A percentile compares a stretch with the other conserved stretches of the same genome.
phyloP scores from a whole-genome alignment of 2,329 filamentous ascomycete genomes.

The Cladosporium sp. region DNA sequence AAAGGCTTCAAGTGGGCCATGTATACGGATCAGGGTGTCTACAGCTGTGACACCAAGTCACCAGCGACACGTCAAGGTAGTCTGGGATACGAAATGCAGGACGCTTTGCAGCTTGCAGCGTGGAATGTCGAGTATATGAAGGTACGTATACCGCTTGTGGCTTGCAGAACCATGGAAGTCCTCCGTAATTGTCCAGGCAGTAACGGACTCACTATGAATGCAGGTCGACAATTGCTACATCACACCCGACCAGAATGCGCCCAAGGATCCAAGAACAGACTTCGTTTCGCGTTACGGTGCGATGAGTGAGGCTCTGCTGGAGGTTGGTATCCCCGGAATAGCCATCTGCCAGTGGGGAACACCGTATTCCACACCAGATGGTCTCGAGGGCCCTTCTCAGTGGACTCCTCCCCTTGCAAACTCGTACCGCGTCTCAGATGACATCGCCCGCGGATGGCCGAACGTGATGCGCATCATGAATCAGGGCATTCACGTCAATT shows the following conservation, averaged over 20 bases:
- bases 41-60: conserved; percentile 26
- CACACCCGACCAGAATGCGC: conserved; percentile 19
- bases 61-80: conserved; percentile 30
- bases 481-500: conserved; percentile 24
- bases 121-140: conserved; percentile 57
- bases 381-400: conserved; percentile 24
- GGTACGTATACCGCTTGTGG: conserved; percentile 6
- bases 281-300: conserved; percentile 22
- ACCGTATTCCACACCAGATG: conserved; percentile 21
- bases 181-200: too few species aligned
- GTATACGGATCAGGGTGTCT: conserved; percentile 34
- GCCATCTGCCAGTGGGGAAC: conserved; percentile 25
- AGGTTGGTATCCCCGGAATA: conserved; percentile 27
- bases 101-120: conserved; percentile 51
- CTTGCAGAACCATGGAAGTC: too few species aligned
- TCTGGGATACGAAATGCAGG: conserved; percentile 51
- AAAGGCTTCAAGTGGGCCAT: conserved; percentile 45
- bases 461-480: conserved; percentile 27
- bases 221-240: conserved; percentile 29
- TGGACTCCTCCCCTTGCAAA: conserved; percentile 27
- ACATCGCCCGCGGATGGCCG: conserved; percentile 26
- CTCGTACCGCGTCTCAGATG: conserved; percentile 27
- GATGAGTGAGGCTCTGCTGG: conserved; percentile 22
- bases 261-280: conserved; percentile 25
- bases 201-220: background rate